phyloP scores from a whole-genome alignment of 768 basidiomycete species.

The Cystoderma amianthinum region DNA sequence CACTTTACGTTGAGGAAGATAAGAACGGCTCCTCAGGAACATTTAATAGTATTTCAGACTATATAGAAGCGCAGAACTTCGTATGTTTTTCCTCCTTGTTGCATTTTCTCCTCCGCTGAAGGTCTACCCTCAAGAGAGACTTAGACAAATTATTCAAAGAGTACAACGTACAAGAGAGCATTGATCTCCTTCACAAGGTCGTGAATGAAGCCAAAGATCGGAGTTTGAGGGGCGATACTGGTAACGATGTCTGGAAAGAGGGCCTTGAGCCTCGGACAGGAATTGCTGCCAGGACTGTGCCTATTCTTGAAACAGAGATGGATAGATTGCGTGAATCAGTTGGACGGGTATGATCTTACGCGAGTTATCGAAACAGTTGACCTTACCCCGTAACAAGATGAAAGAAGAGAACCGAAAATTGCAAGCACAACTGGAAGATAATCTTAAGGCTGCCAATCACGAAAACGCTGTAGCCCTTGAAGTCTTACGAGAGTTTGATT shows the following conservation, averaged over 20 bases:
- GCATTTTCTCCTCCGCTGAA: neutral
- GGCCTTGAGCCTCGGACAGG: conserved; percentile 57
- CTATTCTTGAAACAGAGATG: conserved; percentile 41
- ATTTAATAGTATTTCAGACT: conserved; percentile 61
- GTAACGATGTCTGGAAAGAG: conserved; percentile 59
- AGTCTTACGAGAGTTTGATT: conserved; percentile 46
- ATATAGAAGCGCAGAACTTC: conserved; percentile 60
- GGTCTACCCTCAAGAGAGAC: conserved; percentile 36
- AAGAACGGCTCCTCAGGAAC: conserved; percentile 54
- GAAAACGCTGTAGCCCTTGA: conserved; percentile 37
- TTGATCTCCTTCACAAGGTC: conserved; percentile 64
- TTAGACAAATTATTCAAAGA: conserved; percentile 65
- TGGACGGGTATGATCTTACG: conserved; percentile 23
- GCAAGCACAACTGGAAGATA: conserved; percentile 41
- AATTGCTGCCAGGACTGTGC: conserved; percentile 56
- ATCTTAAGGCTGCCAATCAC: conserved; percentile 34
- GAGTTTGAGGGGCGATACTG: conserved; percentile 38
- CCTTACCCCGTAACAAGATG: conserved; percentile 29
- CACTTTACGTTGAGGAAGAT: conserved; percentile 59
- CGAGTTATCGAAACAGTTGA: neutral
- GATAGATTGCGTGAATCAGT: conserved; percentile 30
- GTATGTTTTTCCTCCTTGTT: conserved; percentile 19
- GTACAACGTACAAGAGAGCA: conserved; percentile 59
- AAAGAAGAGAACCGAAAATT: conserved; percentile 47
- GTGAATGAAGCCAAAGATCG: conserved; percentile 61